phyloP scores from a whole-genome alignment of 2,329 filamentous ascomycete genomes.

The Plectosphaerella plurivora region DNA sequence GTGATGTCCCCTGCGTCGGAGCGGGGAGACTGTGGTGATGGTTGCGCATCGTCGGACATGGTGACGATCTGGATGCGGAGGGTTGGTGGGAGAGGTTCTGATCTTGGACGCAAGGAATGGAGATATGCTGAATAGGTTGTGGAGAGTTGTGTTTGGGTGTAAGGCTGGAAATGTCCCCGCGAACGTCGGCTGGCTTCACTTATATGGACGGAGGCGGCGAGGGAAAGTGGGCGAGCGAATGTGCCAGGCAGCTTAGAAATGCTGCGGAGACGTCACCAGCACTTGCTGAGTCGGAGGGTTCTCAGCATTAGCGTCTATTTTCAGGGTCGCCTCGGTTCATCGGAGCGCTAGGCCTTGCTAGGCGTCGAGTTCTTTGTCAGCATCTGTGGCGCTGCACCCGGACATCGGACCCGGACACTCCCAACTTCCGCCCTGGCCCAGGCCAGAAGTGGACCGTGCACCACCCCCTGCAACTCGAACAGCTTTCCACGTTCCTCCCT shows the following conservation, averaged over 20 bases:
- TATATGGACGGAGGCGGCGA: not conserved
- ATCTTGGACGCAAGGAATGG: not conserved
- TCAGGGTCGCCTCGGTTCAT: too few species aligned
- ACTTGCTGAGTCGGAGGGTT: too few species aligned
- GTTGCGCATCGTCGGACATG: conserved; percentile 11
- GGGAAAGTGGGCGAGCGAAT: not conserved
- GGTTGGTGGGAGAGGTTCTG: not conserved
- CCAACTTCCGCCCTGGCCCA: too few species aligned
- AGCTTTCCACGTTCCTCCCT: too few species aligned
- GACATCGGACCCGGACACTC: too few species aligned
- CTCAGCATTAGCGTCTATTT: too few species aligned
- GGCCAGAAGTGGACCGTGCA: too few species aligned
- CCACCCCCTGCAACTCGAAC: too few species aligned
- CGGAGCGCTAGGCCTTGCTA: too few species aligned
- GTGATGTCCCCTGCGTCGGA: conserved; percentile 27
- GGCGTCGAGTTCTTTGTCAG: too few species aligned
- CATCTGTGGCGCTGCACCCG: too few species aligned
- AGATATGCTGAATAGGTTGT: not conserved
- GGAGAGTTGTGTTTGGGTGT: not conserved
- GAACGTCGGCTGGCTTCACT: not conserved
- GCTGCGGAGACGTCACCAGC: not conserved
- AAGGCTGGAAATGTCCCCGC: not conserved
- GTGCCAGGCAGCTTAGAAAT: not conserved
- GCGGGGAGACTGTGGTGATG: conserved; percentile 7
- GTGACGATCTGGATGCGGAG: not conserved